These are phyloP conservation scores for Triticum timopheevii DNA, from an alignment of 176 grass and related monocot species.

Conservation along the genomic window DNA sequence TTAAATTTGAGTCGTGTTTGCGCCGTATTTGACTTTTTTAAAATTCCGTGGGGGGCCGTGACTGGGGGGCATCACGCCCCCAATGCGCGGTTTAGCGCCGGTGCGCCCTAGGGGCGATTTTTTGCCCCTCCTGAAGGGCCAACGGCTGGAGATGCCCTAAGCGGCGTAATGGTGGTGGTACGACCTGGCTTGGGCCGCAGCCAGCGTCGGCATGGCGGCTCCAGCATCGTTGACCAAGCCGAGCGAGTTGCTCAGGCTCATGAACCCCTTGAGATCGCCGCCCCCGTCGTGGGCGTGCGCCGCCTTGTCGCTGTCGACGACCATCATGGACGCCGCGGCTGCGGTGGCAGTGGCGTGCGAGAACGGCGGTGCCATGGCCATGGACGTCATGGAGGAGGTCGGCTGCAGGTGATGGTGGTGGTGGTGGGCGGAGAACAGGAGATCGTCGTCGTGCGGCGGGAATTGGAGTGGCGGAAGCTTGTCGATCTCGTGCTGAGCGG, in stretches of 20 bases:
- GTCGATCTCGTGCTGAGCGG: conserved; percentile 89
- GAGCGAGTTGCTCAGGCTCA: conserved; percentile 34
- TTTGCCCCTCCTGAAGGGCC: no score
- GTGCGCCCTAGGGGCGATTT: no score
- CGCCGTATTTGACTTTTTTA: no score
- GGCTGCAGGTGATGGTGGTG: conserved; percentile 22
- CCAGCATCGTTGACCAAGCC: conserved; percentile 22
- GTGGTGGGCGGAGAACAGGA: conserved; percentile 25
- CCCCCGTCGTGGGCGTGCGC: neutral
- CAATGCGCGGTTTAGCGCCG: no score
- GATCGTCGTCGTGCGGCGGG: conserved; percentile 50
- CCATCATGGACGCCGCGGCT: neutral
- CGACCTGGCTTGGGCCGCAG: conserved; percentile 19
- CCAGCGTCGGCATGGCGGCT: conserved; percentile 31
- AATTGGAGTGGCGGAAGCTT: conserved; percentile 87
- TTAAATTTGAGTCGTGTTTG: no score
- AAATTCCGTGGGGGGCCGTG: no score
- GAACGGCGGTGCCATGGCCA: conserved; percentile 27
- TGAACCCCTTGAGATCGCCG: conserved; percentile 38
- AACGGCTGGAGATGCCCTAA: no score
- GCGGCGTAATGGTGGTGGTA: conserved; percentile 35
- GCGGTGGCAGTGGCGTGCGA: neutral
- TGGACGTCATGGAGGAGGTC: conserved; percentile 14
- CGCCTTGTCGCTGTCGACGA: conserved; percentile 11
- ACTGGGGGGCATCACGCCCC: no score